Evolutionary conservation across 345 rosid species (phyloP).

Genomic region (Zanthoxylum bungeanum): DNA sequence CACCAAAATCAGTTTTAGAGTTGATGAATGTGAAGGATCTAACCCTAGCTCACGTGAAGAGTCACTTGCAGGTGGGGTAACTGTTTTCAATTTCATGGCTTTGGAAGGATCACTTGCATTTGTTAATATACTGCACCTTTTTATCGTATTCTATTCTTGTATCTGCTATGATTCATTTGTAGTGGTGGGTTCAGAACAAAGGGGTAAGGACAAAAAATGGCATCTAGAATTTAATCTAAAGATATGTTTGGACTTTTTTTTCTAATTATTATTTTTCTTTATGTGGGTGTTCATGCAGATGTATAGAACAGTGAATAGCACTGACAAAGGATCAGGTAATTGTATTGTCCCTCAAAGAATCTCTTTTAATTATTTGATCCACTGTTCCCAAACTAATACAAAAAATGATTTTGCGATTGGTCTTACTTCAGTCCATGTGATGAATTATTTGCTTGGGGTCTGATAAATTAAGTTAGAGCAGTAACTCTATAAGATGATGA

Average conservation of each 20-base stretch:
- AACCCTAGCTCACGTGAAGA: conserved; percentile 99
- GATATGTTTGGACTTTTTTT: conserved; percentile 36
- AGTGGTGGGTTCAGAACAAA: conserved; percentile 30
- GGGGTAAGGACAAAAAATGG: conserved; percentile 52
- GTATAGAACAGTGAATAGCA: conserved; percentile 99
- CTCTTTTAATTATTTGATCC: conserved; percentile 20
- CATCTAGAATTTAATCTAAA: conserved; percentile 40
- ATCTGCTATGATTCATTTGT: conserved; percentile 25
- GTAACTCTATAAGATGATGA: conserved; percentile 16
- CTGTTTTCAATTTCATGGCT: conserved; percentile 17
- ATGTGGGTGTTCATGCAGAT: conserved; percentile 69
- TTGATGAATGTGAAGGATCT: conserved; percentile 99
- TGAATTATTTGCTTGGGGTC: conserved; percentile 28
- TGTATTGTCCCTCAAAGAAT: conserved; percentile 10
- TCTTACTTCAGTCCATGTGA: conserved; percentile 14
- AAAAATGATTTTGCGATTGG: conserved; percentile 1
- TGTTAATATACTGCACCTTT: conserved; percentile 16
- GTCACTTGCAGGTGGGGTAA: conserved; percentile 90
- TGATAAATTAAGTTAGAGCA: conserved; percentile 31
- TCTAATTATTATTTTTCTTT: conserved; percentile 7
- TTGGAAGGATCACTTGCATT: too few relatives aligned
- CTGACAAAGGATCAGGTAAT: conserved; percentile 81
- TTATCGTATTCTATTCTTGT: conserved; percentile 21
- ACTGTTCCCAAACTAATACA: conserved; percentile 21
- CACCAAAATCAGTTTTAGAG: conserved; percentile 96